These are phyloP conservation scores for Yamadazyma spencermartinsiae DNA, from an alignment of 1,139 yeast genomes.

Conservation along the genomic window DNA sequence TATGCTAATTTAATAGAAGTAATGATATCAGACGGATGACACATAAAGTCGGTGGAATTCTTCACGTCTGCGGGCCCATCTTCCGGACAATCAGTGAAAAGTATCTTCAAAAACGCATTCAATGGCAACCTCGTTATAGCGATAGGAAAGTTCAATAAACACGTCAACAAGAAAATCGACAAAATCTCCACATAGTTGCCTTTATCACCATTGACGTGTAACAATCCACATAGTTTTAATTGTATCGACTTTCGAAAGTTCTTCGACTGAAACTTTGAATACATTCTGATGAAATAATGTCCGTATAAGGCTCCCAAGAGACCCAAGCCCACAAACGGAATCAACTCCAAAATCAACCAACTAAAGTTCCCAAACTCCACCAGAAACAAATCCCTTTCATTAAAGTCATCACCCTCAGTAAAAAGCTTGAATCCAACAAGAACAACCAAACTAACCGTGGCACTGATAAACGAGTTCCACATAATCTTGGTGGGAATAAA, in stretches of 20 bases:
- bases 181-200: slow-evolving; percentile 49
- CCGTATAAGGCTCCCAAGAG: slow-evolving; percentile 71
- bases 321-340: slow-evolving; percentile 71
- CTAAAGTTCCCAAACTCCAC: slow-evolving; percentile 68
- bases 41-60: slow-evolving; percentile 35
- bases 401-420: slow-evolving; percentile 52
- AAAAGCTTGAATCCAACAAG: slow-evolving; percentile 59
- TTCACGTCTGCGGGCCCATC: slow-evolving; percentile 16
- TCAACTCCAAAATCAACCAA: slow-evolving; percentile 69
- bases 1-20: slow-evolving; percentile 40
- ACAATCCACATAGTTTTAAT: slow-evolving; percentile 17
- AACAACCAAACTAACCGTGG: slow-evolving; percentile 71
- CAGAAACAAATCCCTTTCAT: slow-evolving; percentile 58
- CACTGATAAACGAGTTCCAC: slow-evolving; percentile 83
- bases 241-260: slow-evolving; percentile 23
- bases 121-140: slow-evolving; percentile 57
- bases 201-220: slow-evolving; percentile 15
- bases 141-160: slow-evolving; percentile 56
- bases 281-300: slow-evolving; percentile 49
- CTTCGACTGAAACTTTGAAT: slow-evolving; percentile 31
- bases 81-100: slow-evolving; percentile 64
- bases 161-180: slow-evolving; percentile 48
- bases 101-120: slow-evolving; percentile 52
- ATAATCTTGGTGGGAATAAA: slow-evolving; percentile 62
- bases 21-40: slow-evolving; percentile 28